Base-by-base conservation (phyloP, 495 filamentous ascomycete genomes). In the Aspergillus avenaceus region DNA sequence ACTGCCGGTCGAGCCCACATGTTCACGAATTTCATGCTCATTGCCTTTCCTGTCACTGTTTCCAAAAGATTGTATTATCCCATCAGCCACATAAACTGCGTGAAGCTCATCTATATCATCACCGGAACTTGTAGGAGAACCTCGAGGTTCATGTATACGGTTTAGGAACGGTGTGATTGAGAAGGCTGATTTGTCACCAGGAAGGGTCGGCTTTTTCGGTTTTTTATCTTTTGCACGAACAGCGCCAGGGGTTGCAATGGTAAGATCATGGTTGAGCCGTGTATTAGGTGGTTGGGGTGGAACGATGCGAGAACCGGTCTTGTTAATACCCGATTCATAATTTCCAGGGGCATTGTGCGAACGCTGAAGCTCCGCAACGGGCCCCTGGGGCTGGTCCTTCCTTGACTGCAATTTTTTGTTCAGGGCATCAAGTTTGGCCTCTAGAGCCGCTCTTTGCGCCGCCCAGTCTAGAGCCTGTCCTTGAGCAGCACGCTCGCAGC, bases 111-210 rank as follows among this genome's bases (percentile, higher is more conserved):
- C 55, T 14, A 59, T 45, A 12, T 70, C 64, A 36, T 59, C 58
- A 13, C 66, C 66, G 19, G 67, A 66, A 44, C 62, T 69, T 22
- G 45, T 52, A 8, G 75, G 63, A 37, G 73, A 73, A 29, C 77
- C 76, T 31, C 68, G 66, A 8, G 69, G 64, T n/a, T 75, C 68
- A 34, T 78, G 73, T 6, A 85, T 88, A 45, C 87, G 84, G 70
- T 92, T 95, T 24, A 97, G 70, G 66, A 91, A 95, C 0, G 91
- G 91, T 1, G 91, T 97, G 53, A 97, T 91, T 9, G 90, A 93
- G 62, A 97, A 97, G 16, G 76, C 82, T 1, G 90, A 95, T 64
- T 95, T 95, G 54, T 95, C 90, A 21, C 87, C 90, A 27, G 83
- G 69, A 31, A 84, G 58, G 0, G 80, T 80, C 13, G 79, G 74